phyloP scores from a whole-genome alignment of 2,329 filamentous ascomycete species.

The Thielaviopsis euricoi region DNA sequence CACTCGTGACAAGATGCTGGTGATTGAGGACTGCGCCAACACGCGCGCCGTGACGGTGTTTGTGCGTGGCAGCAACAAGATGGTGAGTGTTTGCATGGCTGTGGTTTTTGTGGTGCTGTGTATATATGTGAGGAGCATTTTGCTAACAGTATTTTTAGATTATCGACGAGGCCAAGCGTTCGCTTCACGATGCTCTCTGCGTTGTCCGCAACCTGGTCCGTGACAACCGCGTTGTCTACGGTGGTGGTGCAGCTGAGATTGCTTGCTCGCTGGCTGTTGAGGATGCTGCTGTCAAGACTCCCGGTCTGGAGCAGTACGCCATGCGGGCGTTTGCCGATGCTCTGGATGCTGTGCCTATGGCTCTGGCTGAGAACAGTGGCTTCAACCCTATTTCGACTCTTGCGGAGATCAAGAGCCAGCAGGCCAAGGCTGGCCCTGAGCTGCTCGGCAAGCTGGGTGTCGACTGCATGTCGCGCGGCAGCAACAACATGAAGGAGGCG shows the following conservation, averaged over 20 bases:
- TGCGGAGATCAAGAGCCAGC: conserved; percentile 87
- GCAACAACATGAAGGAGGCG: conserved; percentile 92
- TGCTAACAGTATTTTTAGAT: conserved; percentile 40
- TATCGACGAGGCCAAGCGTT: conserved; percentile 96
- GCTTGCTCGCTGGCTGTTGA: conserved; percentile 93
- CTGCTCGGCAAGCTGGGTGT: conserved; percentile 58
- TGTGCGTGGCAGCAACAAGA: conserved; percentile 96
- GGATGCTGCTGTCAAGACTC: conserved; percentile 84
- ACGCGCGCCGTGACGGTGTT: conserved; percentile 92
- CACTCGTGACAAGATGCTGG: conserved; percentile 96
- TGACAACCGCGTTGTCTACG: conserved; percentile 95
- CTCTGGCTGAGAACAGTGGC: conserved; percentile 91
- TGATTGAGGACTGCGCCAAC: conserved; percentile 98
- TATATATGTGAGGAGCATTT: not conserved
- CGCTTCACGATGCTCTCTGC: conserved; percentile 90
- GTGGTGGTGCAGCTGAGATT: conserved; percentile 90
- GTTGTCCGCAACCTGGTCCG: conserved; percentile 91
- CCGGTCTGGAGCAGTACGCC: conserved; percentile 95
- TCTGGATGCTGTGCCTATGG: conserved; percentile 85
- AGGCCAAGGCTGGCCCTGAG: conserved; percentile 54
- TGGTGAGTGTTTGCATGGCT: conserved; percentile 44
- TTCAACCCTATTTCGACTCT: conserved; percentile 91
- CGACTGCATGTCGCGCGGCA: conserved; percentile 92
- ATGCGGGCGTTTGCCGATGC: conserved; percentile 97
- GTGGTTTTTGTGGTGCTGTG: not conserved